phyloP scores from a whole-genome alignment of 495 filamentous ascomycete genomes.

The Pyronema domesticum region DNA sequence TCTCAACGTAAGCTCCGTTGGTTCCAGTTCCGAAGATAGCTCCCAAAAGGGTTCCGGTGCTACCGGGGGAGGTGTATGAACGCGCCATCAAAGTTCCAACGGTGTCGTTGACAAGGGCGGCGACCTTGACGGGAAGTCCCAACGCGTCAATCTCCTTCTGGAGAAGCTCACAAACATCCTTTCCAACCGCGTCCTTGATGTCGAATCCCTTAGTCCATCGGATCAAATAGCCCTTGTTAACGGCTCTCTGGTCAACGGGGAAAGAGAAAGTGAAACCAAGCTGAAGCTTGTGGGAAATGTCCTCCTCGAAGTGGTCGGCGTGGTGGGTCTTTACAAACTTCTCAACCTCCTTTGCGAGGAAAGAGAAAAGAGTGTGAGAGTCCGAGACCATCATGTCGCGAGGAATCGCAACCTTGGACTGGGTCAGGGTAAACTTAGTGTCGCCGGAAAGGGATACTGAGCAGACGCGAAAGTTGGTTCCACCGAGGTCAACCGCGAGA shows the following conservation, averaged over 20 bases:
- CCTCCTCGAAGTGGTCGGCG: constrained; percentile 64
- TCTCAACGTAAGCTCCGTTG: constrained; percentile 84
- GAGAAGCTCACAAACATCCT: constrained; percentile 81
- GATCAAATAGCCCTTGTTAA: constrained; percentile 82
- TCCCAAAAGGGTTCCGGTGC: constrained; percentile 69
- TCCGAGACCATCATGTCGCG: constrained; percentile 77
- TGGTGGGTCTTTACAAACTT: constrained; percentile 74
- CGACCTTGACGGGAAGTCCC: constrained; percentile 72
- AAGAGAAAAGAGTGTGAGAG: constrained; percentile 76
- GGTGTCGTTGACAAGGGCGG: constrained; percentile 91
- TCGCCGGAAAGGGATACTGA: constrained; percentile 83
- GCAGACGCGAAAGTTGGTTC: constrained; percentile 96
- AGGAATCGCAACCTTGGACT: constrained; percentile 82
- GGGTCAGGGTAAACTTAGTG: constrained; percentile 76
- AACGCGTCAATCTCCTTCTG: constrained; percentile 83
- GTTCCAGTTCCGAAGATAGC: constrained; percentile 92
- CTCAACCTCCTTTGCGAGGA: constrained; percentile 83
- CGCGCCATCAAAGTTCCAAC: constrained; percentile 95
- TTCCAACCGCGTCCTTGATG: constrained; percentile 76
- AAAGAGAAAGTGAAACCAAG: constrained; percentile 97
- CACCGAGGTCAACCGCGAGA: constrained; percentile 88
- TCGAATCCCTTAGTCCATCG: constrained; percentile 98
- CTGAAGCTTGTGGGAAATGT: constrained; percentile 65
- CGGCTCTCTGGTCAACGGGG: constrained; percentile 79
- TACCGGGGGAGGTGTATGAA: constrained; percentile 81